Base-by-base conservation (phyloP, 2,329 filamentous ascomycete genomes). In the Clarireedia hainanense region DNA sequence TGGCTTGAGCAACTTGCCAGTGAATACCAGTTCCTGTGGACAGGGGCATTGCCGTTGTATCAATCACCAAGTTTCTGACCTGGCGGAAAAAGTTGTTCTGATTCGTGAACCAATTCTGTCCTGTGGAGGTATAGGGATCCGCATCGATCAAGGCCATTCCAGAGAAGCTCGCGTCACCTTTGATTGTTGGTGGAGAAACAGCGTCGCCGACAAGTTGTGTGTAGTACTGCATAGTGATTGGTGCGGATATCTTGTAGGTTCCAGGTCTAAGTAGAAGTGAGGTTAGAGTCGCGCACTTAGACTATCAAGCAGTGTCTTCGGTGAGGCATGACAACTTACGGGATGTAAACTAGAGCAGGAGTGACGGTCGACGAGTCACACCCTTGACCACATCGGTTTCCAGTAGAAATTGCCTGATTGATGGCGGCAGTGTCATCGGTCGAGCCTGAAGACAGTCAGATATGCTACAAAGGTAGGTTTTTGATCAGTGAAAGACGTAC, bases 91-190 rank as follows among this genome's bases (percentile, higher is more conserved):
- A 55, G 76, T 91, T 89, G 71, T 80, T 80, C 70, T 91, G 86
- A 73, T 91, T 91, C 65, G 84, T 85, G 71, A 84, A 89, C 84
- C 84, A 89, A 75, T 90, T 90, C 60, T 70, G 73, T 43, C 88
- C 87, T 1, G 75, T 73, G 50, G 80, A 69, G 40, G 81, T 80
- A 71, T 97, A 97, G 0, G 91, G 91, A 67, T 97, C 86, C 2
- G 89, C 79, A 68, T 96, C 91, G 62, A 99, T 87, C 52, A 97
- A 80, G 45, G 88, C 91, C 75, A 96, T 95, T 47, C 92, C 94
- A 2, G 76, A 62, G 67, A 97, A 99, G 64, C 76, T 75, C 45
- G 84, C 70, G 1, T 82, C 71, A 3, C 87, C 86, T 75, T 92
- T 90, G 71, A 96, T 77, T 0, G 85, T 85, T 0, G 92, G 91